Percentiles rank a stretch among this genome's conserved stretches.
Evolutionary conservation across 192 early-diverging fungal genomes (phyloP).

Genomic region (Neocallimastix lanati): DNA sequence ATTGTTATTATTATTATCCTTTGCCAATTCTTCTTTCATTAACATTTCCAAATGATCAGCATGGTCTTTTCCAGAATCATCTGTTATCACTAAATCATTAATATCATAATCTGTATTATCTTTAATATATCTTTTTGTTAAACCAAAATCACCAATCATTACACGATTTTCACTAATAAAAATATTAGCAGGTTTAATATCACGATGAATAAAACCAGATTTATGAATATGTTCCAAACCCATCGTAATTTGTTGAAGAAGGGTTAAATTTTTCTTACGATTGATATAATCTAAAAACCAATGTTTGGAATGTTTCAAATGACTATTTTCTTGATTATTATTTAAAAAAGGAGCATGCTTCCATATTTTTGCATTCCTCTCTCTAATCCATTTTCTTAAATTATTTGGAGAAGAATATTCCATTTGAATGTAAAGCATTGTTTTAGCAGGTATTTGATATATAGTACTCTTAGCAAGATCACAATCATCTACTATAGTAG

Average conservation of each 20-base stretch:
- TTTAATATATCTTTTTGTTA: background rate
- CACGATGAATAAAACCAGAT: constrained; percentile 54
- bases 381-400: background rate
- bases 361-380: background rate
- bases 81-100: background rate
- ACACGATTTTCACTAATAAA: background rate
- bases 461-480: background rate
- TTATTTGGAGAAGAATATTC: background rate
- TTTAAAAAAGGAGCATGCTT: background rate
- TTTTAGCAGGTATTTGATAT: background rate
- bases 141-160: background rate
- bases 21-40: background rate
- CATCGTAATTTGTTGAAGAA: background rate
- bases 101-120: background rate
- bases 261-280: background rate
- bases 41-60: background rate
- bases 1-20: background rate
- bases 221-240: constrained; percentile 58
- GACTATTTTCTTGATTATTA: background rate
- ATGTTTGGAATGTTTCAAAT: background rate
- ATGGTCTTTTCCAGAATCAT: background rate
- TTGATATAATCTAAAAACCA: background rate
- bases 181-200: constrained; percentile 57
- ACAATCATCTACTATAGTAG: background rate
- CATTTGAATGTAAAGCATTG: background rate